Evolutionary conservation across 176 grass and related monocot genomes (phyloP).

Genomic region (Puccinellia tenuiflora): DNA sequence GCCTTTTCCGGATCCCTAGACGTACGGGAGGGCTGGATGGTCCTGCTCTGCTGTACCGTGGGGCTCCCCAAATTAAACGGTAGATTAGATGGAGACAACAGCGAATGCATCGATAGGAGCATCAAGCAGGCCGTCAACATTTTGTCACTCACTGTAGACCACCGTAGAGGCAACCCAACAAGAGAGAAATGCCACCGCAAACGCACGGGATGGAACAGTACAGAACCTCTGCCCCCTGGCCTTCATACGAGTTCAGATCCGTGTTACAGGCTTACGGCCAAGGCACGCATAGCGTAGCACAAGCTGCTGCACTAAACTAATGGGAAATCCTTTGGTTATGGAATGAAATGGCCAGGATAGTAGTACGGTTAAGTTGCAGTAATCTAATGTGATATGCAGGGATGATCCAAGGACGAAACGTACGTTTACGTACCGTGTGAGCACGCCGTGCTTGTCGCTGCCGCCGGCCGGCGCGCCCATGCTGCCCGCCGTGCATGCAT

Average conservation of each 20-base stretch:
- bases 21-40: slow-evolving; percentile 19
- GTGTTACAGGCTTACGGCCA: background rate
- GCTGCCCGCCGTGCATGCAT: background rate
- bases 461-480: background rate
- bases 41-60: background rate
- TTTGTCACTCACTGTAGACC: too few species aligned
- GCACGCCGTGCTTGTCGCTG: background rate
- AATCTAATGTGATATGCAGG: background rate
- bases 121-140: background rate
- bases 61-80: slow-evolving; percentile 6
- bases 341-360: too few species aligned
- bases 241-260: background rate
- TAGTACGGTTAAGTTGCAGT: background rate
- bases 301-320: background rate
- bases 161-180: background rate
- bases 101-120: slow-evolving; percentile 9
- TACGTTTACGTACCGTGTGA: too few species aligned
- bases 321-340: background rate
- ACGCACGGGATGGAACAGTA: slow-evolving; percentile 29
- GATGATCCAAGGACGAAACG: slow-evolving; percentile 17
- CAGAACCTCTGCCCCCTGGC: background rate
- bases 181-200: slow-evolving; percentile 29
- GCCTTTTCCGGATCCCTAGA: slow-evolving; percentile 46
- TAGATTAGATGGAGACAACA: slow-evolving; percentile 28
- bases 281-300: background rate